Conservation (phyloP, 2,329 filamentous ascomycete genomes). For the Calcarisporium arbuscula region DNA sequence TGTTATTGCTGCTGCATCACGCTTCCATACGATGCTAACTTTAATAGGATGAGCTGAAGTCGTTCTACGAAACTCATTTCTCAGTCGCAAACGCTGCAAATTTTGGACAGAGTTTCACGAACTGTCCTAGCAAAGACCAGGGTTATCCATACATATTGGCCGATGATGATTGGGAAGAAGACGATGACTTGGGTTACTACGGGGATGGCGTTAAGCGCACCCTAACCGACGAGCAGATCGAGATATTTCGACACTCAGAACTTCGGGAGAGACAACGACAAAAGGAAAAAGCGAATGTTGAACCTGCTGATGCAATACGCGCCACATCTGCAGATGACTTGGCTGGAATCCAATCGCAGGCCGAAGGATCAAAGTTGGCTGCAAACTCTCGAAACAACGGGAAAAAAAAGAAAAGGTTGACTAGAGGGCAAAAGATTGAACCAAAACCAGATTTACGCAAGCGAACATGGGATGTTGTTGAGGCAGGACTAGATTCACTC, state of each 20-base stretch:
- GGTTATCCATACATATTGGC: no score
- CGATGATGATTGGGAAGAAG: slow-evolving; percentile 39
- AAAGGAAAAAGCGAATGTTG: slow-evolving; percentile 28
- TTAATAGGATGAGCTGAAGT: slow-evolving; percentile 49
- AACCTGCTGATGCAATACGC: not conserved
- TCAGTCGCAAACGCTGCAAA: slow-evolving; percentile 35
- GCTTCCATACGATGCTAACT: slow-evolving; percentile 36
- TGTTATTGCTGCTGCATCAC: slow-evolving; percentile 6
- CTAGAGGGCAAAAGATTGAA: slow-evolving; percentile 32
- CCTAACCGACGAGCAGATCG: slow-evolving; percentile 84
- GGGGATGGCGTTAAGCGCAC: slow-evolving; percentile 81
- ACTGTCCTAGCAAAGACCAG: no score
- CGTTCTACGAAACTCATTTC: slow-evolving; percentile 58
- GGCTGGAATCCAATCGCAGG: not conserved
- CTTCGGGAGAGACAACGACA: slow-evolving; percentile 63
- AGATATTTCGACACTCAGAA: slow-evolving; percentile 85
- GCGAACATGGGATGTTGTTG: slow-evolving; percentile 61
- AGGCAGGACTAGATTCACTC: slow-evolving; percentile 51
- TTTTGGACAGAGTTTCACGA: slow-evolving; percentile 41
- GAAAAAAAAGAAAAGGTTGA: slow-evolving; percentile 32
- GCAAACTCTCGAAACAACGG: slow-evolving; percentile 16
- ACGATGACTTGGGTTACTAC: slow-evolving; percentile 76
- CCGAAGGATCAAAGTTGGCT: slow-evolving; percentile 5
- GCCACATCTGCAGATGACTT: slow-evolving; percentile 13
- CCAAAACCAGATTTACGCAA: slow-evolving; percentile 58